Evolutionary conservation across 163 green algal species (phyloP).

Genomic region (Chlorella variabilis): DNA sequence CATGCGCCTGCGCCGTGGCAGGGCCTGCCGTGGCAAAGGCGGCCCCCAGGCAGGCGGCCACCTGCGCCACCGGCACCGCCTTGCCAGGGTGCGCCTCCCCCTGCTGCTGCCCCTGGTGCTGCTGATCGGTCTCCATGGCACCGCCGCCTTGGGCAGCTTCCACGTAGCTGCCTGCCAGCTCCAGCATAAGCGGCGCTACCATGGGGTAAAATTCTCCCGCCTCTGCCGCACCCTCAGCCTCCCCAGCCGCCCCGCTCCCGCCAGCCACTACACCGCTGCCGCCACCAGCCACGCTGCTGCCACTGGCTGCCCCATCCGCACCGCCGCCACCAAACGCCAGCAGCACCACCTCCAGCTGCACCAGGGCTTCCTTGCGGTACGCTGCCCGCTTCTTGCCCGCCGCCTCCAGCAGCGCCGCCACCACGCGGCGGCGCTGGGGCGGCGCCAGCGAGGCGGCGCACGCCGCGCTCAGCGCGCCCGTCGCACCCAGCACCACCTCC

Average conservation of each 20-base stretch:
- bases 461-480: constrained; percentile 52
- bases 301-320: constrained; percentile 3
- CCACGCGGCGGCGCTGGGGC: constrained; percentile 16
- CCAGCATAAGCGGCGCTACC: constrained; percentile 32
- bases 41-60: constrained; percentile 32
- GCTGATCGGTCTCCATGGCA: constrained; percentile 6
- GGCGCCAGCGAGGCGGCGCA: constrained; percentile 15
- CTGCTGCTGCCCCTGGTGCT: not conserved
- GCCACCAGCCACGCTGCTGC: not conserved
- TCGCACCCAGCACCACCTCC: constrained; percentile 66
- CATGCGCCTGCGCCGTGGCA: not conserved
- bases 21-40: constrained; percentile 14
- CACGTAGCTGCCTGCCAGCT: constrained; percentile 16
- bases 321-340: constrained; percentile 33
- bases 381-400: constrained; percentile 48
- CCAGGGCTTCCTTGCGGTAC: constrained; percentile 52
- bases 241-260: not conserved
- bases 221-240: not conserved
- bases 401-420: constrained; percentile 52
- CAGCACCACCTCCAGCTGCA: constrained; percentile 54
- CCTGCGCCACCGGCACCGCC: constrained; percentile 15
- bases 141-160: constrained; percentile 15
- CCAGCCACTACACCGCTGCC: constrained; percentile 16
- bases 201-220: constrained; percentile 27
- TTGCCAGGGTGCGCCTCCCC: constrained; percentile 10